phyloP scores from a whole-genome alignment of 495 filamentous ascomycete genomes.

The Recurvomyces mirabilis region DNA sequence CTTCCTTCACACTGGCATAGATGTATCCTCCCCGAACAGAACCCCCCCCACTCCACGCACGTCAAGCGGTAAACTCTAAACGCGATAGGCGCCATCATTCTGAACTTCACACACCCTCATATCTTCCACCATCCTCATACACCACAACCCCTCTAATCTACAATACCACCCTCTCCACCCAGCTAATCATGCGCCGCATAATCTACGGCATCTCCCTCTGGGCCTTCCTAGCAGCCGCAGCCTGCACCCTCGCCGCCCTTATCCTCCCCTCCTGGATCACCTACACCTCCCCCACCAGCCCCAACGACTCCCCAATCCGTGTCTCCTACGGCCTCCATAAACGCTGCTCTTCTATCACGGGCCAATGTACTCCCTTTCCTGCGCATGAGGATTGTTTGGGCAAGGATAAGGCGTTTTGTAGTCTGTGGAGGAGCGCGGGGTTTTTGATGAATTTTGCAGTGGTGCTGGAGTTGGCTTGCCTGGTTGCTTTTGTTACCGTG shows the following conservation, averaged over 20 bases:
- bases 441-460: constrained; percentile 77
- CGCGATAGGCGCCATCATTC: too few relatives aligned
- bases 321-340: constrained; percentile 70
- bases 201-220: constrained; percentile 33
- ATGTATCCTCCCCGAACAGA: too few relatives aligned
- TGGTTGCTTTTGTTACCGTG: constrained; percentile 65
- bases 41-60: too few relatives aligned
- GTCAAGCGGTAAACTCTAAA: too few relatives aligned
- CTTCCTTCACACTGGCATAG: too few relatives aligned
- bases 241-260: constrained; percentile 64
- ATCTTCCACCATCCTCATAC: too few relatives aligned
- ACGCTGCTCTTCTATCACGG: constrained; percentile 55
- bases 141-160: too few relatives aligned
- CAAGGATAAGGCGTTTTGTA: constrained; percentile 68
- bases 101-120: too few relatives aligned
- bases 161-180: too few relatives aligned
- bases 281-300: constrained; percentile 20
- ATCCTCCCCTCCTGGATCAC: constrained; percentile 64
- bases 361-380: constrained; percentile 48
- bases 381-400: constrained; percentile 55
- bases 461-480: constrained; percentile 59
- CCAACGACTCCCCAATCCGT: constrained; percentile 40
- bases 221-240: constrained; percentile 42
- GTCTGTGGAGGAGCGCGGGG: constrained; percentile 77
- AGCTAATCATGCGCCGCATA: constrained; percentile 31